A percentile compares a stretch with the other conserved stretches of the same genome.
phyloP scores from a whole-genome alignment of 371 early-diverging fungal genomes.

The Apophysomyces variabilis region DNA sequence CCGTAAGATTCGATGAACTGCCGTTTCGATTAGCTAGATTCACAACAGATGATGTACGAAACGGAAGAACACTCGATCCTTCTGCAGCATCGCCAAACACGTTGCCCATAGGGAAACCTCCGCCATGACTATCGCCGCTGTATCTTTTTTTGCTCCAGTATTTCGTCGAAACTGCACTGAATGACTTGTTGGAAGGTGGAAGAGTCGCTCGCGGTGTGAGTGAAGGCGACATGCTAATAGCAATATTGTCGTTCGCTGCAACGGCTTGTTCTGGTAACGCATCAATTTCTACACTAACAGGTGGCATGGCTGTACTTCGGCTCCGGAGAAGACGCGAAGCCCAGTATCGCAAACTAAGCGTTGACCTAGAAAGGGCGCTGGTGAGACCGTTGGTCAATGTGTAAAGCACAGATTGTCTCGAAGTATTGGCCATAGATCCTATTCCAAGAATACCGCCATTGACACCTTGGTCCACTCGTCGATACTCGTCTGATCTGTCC shows the following conservation, averaged over 20 bases:
- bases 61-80: constrained; percentile 18
- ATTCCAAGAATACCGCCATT: constrained; percentile 45
- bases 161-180: constrained; percentile 22
- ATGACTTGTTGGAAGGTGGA: constrained; percentile 24
- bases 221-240: constrained; percentile 17
- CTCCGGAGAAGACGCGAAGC: constrained; percentile 30
- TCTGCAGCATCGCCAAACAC: constrained; percentile 8
- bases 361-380: constrained; percentile 28
- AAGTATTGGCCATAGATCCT: not conserved
- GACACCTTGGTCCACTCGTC: constrained; percentile 25
- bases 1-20: constrained; percentile 5
- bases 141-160: constrained; percentile 36
- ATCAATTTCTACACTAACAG: constrained; percentile 14
- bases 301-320: constrained; percentile 12
- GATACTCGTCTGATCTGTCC: constrained; percentile 15
- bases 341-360: constrained; percentile 35
- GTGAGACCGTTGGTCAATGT: constrained; percentile 14
- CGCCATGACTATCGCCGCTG: constrained; percentile 36
- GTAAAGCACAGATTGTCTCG: not conserved
- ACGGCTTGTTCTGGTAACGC: constrained; percentile 16
- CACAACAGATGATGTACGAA: constrained; percentile 28
- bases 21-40: constrained; percentile 26
- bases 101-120: constrained; percentile 15
- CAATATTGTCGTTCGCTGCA: constrained; percentile 12
- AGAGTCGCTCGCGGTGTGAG: constrained; percentile 10